Conservation (phyloP, 129 eudicot genomes). For the Gnaphalium uliginosum region DNA sequence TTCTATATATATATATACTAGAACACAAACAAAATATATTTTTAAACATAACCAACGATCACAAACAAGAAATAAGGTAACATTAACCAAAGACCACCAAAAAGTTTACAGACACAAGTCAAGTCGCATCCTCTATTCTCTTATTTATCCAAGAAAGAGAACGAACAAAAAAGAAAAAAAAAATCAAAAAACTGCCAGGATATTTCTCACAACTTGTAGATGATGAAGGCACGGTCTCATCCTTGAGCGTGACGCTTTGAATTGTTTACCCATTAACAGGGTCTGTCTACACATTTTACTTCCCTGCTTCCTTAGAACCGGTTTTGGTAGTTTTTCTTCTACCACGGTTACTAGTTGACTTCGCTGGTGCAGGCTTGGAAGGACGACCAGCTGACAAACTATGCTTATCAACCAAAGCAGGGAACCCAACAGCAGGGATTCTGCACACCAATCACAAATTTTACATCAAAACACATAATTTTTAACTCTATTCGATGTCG, state of each 20-base stretch:
- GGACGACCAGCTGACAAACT: constrained; percentile 61
- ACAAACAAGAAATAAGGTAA: too few species aligned
- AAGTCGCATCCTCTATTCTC: constrained; percentile 10
- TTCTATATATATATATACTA: too few species aligned
- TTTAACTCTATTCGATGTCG: background rate
- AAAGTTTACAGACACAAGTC: background rate
- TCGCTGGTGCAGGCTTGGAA: constrained; percentile 42
- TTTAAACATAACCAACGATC: too few species aligned
- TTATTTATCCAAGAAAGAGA: constrained; percentile 3
- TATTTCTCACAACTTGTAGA: constrained; percentile 11
- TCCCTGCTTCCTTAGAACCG: constrained; percentile 44
- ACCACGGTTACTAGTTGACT: constrained; percentile 40
- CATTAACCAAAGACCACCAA: background rate
- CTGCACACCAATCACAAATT: constrained; percentile 37
- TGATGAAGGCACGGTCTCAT: constrained; percentile 37
- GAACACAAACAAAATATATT: too few species aligned
- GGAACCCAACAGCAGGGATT: constrained; percentile 99
- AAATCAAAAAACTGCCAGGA: constrained; percentile 12
- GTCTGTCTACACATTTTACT: constrained; percentile 22
- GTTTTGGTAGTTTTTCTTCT: constrained; percentile 45
- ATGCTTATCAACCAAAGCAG: constrained; percentile 96
- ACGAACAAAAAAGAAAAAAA: background rate
- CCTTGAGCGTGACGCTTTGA: constrained; percentile 79
- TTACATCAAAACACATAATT: background rate
- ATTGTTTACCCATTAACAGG: constrained; percentile 58